Evolutionary conservation across 495 filamentous ascomycete genomes (phyloP).

Genomic region (Cryomyces antarcticus): DNA sequence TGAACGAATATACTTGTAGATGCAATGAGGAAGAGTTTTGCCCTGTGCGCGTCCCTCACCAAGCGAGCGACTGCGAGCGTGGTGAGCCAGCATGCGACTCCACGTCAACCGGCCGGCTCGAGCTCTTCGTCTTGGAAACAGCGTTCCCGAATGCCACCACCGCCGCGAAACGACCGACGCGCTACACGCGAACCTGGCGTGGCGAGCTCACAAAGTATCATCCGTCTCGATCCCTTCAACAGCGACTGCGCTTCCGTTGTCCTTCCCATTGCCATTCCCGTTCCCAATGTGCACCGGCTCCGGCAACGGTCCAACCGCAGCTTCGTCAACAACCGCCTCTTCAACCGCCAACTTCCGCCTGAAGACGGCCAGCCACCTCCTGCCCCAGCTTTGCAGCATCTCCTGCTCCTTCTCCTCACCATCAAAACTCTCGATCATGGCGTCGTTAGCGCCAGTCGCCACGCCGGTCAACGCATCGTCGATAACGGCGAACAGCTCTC

Average conservation of each 20-base stretch:
- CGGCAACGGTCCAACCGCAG: conserved; percentile 9
- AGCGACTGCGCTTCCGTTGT: not conserved
- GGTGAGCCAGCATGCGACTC: too few species aligned
- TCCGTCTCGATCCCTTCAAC: not conserved
- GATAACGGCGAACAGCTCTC: conserved; percentile 56
- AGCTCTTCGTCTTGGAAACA: too few species aligned
- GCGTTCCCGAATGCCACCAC: too few species aligned
- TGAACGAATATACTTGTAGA: too few species aligned
- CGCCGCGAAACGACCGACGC: too few species aligned
- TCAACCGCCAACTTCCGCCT: conserved; percentile 64
- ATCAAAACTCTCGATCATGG: conserved; percentile 36
- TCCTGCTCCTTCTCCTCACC: conserved; percentile 31
- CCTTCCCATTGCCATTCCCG: not conserved
- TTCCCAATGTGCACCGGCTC: conserved; percentile 3
- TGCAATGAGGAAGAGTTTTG: too few species aligned
- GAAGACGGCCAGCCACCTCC: conserved; percentile 72
- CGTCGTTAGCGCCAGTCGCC: conserved; percentile 52
- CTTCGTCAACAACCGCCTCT: conserved; percentile 32
- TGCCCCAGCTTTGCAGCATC: conserved; percentile 61
- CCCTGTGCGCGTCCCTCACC: too few species aligned
- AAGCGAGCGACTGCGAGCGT: too few species aligned
- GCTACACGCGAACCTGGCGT: too few species aligned
- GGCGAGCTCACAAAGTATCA: not conserved
- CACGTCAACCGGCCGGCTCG: too few species aligned
- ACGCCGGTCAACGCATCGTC: conserved; percentile 60